These are phyloP conservation scores for Botrytis tulipae DNA, from an alignment of 2,329 filamentous ascomycete species.

Conservation along the genomic window DNA sequence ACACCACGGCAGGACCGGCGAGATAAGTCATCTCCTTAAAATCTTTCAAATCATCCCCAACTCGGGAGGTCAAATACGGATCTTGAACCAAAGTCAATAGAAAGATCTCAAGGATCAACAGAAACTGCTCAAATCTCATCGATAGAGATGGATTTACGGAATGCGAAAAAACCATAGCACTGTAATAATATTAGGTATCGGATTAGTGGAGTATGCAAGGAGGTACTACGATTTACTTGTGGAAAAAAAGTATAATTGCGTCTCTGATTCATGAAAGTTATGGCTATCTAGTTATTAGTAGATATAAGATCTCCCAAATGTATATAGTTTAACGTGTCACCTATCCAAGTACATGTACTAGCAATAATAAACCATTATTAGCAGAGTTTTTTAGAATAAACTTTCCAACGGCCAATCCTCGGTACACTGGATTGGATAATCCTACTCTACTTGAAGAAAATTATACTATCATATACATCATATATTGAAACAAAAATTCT, in stretches of 20 bases:
- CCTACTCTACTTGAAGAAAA: not conserved
- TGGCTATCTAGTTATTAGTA: not conserved
- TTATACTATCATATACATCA: not conserved
- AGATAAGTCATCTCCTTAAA: not conserved
- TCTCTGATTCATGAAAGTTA: not conserved
- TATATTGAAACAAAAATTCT: too few relatives aligned
- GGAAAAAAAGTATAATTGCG: not conserved
- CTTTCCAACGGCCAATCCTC: not conserved
- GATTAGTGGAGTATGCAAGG: not conserved
- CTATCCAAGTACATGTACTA: not conserved
- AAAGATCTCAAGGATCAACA: not conserved
- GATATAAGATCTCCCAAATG: not conserved
- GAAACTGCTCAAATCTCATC: not conserved
- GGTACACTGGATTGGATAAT: too few relatives aligned
- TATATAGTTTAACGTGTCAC: not conserved
- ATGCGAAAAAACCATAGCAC: not conserved
- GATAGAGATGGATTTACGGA: not conserved
- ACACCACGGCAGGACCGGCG: not conserved
- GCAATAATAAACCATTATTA: not conserved
- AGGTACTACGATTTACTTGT: not conserved
- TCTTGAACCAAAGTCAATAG: not conserved
- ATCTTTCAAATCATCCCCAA: not conserved
- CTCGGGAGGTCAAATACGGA: not conserved
- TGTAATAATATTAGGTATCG: not conserved
- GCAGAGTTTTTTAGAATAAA: not conserved